Conservation (phyloP, 139 green algal genomes). For the Volvox africanus region DNA sequence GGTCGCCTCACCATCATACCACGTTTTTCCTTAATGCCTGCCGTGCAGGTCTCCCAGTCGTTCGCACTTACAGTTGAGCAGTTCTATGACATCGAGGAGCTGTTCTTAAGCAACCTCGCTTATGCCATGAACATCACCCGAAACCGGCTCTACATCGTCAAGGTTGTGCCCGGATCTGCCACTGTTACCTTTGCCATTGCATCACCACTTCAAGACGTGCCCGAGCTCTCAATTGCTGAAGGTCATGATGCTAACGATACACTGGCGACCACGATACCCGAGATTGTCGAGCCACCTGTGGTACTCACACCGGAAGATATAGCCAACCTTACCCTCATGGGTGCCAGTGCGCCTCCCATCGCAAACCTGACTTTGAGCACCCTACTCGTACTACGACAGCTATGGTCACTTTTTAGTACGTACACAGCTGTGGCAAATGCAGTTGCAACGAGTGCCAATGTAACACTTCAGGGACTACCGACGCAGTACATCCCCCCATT, state of each 20-base stretch:
- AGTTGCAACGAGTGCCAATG: background rate
- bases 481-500: background rate
- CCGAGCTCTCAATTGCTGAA: background rate
- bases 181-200: background rate
- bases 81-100: background rate
- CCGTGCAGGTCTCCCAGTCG: conserved; percentile 9
- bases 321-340: background rate
- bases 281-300: background rate
- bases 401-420: background rate
- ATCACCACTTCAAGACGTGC: background rate
- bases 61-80: conserved; percentile 23
- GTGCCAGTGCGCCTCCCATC: background rate
- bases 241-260: background rate
- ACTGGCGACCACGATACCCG: background rate
- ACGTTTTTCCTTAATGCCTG: too few species aligned
- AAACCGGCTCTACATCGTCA: conserved; percentile 2
- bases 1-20: too few species aligned
- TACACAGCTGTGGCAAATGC: background rate
- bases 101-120: conserved; percentile 30
- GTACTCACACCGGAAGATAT: background rate
- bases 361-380: too few species aligned
- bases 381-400: background rate
- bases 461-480: background rate
- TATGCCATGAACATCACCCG: conserved; percentile 1
- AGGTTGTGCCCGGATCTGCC: background rate